Evolutionary conservation across 352 stramenopile species (phyloP).

Genomic region (Phytophthora fragariae): DNA sequence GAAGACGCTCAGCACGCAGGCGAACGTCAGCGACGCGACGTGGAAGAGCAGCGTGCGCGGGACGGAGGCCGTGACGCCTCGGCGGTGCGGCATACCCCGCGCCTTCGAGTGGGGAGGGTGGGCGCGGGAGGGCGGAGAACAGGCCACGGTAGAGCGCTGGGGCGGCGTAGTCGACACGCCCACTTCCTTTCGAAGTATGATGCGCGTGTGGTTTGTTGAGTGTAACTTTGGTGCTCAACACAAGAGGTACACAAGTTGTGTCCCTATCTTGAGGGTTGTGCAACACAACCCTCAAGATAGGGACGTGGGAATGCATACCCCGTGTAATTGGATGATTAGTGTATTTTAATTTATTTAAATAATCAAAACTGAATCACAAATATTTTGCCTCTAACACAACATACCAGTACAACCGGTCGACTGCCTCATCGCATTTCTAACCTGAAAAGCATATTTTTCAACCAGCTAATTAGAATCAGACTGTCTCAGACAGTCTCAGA

Average conservation of each 20-base stretch:
- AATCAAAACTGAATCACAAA: too few relatives aligned
- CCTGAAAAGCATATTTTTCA: too few relatives aligned
- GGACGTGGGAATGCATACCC: too few relatives aligned
- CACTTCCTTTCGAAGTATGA: slow-evolving; percentile 30
- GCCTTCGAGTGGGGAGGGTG: slow-evolving; percentile 7
- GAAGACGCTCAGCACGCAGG: slow-evolving; percentile 44
- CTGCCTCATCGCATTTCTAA: too few relatives aligned
- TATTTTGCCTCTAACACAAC: too few relatives aligned
- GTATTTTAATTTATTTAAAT: too few relatives aligned
- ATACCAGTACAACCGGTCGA: too few relatives aligned
- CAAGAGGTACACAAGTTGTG: neutral
- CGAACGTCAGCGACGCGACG: slow-evolving; percentile 52
- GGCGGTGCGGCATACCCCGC: slow-evolving; percentile 22
- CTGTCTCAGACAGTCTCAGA: too few relatives aligned
- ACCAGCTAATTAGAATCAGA: too few relatives aligned
- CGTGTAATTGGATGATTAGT: too few relatives aligned
- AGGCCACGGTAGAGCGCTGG: neutral
- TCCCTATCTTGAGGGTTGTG: too few relatives aligned
- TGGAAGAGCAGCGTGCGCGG: slow-evolving; percentile 65
- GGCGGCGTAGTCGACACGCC: slow-evolving; percentile 5
- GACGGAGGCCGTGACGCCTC: slow-evolving; percentile 46
- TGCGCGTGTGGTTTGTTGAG: neutral
- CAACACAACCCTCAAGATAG: too few relatives aligned
- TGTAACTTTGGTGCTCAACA: neutral
- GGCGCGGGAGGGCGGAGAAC: neutral